Percentiles rank a stretch among this genome's conserved stretches.
Evolutionary conservation across 23 red algal species (phyloP).

Genomic region (Cyanidioschyzon merolae): DNA sequence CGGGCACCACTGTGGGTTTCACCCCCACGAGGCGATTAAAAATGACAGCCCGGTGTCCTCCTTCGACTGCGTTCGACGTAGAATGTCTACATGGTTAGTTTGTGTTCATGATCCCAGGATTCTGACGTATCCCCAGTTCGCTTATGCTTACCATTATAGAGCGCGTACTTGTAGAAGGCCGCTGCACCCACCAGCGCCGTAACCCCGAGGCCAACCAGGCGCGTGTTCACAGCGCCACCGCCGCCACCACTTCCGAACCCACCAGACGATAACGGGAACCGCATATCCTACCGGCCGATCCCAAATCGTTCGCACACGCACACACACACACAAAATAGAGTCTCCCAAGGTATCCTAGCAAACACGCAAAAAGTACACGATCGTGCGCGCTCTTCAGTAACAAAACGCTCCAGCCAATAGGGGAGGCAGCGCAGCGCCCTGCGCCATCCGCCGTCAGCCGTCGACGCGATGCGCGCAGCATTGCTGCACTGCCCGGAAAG

Average conservation of each 20-base stretch:
- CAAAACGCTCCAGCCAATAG: too few relatives aligned
- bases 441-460: too few relatives aligned
- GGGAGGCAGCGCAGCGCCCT: too few relatives aligned
- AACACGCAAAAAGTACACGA: too few relatives aligned
- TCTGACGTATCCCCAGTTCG: too few relatives aligned
- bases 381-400: too few relatives aligned
- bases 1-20: constrained; percentile 12
- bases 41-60: constrained; percentile 91
- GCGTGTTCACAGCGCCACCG: neutral
- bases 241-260: neutral
- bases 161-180: constrained; percentile 14
- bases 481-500: too few relatives aligned
- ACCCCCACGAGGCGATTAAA: constrained; percentile 76
- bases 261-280: neutral
- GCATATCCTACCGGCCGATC: too few relatives aligned
- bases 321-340: too few relatives aligned
- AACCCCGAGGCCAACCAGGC: neutral
- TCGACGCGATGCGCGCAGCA: too few relatives aligned
- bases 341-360: too few relatives aligned
- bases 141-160: constrained; percentile 6
- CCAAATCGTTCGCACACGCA: too few relatives aligned
- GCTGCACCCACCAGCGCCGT: neutral
- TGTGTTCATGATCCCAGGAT: neutral
- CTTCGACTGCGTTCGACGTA: constrained; percentile 47
- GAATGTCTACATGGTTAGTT: neutral